phyloP scores from a whole-genome alignment of 768 basidiomycete species.

The Leucocoprinus birnbaumii region DNA sequence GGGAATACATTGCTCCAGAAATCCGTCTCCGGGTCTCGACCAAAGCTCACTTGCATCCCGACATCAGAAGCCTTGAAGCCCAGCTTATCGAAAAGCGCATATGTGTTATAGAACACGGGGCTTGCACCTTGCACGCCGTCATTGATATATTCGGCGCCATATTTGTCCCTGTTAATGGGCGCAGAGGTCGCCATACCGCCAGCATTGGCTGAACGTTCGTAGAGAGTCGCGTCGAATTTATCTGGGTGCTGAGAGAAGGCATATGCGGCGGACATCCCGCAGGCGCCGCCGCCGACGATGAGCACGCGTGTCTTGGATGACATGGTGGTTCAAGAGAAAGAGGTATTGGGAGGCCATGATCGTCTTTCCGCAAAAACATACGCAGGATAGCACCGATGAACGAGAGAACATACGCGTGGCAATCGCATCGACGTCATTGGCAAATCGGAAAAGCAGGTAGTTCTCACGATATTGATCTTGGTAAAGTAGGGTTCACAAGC shows the following conservation, averaged over 20 bases:
- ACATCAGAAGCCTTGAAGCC: slow-evolving; percentile 26
- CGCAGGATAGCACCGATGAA: too few relatives aligned
- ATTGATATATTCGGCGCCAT: slow-evolving; percentile 29
- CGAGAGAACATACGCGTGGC: background rate
- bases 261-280: slow-evolving; percentile 30
- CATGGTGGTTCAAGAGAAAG: background rate
- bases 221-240: slow-evolving; percentile 24
- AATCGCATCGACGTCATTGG: background rate
- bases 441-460: too few relatives aligned
- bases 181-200: slow-evolving; percentile 31
- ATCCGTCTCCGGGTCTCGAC: slow-evolving; percentile 23
- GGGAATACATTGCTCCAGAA: slow-evolving; percentile 31
- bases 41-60: slow-evolving; percentile 30
- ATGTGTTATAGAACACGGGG: slow-evolving; percentile 28
- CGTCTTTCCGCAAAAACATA: background rate
- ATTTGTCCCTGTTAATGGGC: slow-evolving; percentile 20
- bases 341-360: background rate
- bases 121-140: slow-evolving; percentile 31
- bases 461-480: background rate
- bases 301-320: slow-evolving; percentile 20
- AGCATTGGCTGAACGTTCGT: slow-evolving; percentile 23
- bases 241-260: slow-evolving; percentile 28
- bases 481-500: background rate
- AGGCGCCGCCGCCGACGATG: slow-evolving; percentile 27
- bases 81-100: slow-evolving; percentile 27